Conservation (phyloP, 495 filamentous ascomycete species). For the Cenococcum geophilum region DNA sequence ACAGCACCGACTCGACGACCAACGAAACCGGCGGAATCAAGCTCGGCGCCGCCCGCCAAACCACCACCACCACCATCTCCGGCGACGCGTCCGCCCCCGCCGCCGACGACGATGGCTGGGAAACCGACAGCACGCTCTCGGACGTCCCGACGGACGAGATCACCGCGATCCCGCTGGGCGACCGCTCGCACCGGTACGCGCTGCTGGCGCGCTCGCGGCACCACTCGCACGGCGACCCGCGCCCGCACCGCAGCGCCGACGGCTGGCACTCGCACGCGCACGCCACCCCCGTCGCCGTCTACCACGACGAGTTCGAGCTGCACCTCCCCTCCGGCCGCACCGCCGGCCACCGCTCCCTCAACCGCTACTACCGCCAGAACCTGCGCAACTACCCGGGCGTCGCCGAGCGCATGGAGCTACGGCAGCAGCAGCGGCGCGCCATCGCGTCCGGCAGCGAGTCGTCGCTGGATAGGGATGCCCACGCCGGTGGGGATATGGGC, state of each 20-base stretch:
- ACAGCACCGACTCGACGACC: constrained; percentile 36
- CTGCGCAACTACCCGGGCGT: constrained; percentile 70
- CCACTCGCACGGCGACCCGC: constrained; percentile 55
- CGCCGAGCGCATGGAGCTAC: constrained; percentile 54
- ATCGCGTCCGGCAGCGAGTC: constrained; percentile 37
- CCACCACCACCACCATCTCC: constrained; percentile 13
- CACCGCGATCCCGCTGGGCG: constrained; percentile 62
- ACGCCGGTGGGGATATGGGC: constrained; percentile 44
- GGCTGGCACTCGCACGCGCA: constrained; percentile 70
- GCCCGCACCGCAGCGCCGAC: constrained; percentile 60
- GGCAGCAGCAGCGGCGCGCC: constrained; percentile 35
- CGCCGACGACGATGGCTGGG: constrained; percentile 66
- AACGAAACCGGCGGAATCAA: constrained; percentile 53
- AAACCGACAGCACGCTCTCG: constrained; percentile 81
- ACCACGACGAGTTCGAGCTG: constrained; percentile 85
- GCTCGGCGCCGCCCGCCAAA: constrained; percentile 39
- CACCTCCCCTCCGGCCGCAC: constrained; percentile 86
- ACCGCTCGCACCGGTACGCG: constrained; percentile 54
- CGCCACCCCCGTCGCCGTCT: constrained; percentile 57
- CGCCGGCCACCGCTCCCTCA: constrained; percentile 84
- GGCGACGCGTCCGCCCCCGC: constrained; percentile 18
- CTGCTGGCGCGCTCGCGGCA: constrained; percentile 58
- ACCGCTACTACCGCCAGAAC: constrained; percentile 87
- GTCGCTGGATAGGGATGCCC: constrained; percentile 37
- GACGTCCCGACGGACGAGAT: constrained; percentile 74